Percentiles rank a stretch among this genome's conserved stretches.
Evolutionary conservation across 1,284 basidiomycete species (phyloP).

Genomic region (Ganoderma boninense): DNA sequence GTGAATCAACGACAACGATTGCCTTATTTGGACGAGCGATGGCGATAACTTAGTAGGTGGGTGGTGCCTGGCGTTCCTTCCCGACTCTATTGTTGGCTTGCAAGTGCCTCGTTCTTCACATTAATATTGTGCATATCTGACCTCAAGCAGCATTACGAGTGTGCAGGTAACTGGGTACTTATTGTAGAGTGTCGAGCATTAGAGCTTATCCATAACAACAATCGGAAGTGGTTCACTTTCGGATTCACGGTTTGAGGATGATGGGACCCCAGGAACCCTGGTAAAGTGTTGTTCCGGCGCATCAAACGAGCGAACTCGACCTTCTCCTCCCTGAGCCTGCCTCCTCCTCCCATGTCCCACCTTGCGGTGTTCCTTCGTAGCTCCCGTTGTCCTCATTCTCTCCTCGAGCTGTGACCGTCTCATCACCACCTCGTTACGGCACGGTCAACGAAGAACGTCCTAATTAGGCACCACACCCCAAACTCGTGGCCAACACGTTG

Average conservation of each 20-base stretch:
- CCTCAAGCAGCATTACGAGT: too few species aligned
- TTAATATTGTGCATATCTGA: too few species aligned
- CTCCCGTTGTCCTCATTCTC: too few species aligned
- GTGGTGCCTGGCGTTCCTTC: conserved; percentile 5
- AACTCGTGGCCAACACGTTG: conserved; percentile 83
- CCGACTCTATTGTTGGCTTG: too few species aligned
- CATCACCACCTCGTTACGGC: conserved; percentile 16
- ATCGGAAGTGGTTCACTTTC: too few species aligned
- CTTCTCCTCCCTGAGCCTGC: too few species aligned
- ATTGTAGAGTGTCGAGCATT: too few species aligned
- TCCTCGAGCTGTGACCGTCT: neutral
- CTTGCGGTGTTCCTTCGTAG: too few species aligned
- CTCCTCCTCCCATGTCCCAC: neutral
- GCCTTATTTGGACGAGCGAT: neutral
- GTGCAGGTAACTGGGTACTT: too few species aligned
- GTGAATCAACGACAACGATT: neutral
- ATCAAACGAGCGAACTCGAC: neutral
- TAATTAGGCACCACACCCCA: conserved; percentile 30
- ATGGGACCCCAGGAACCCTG: conserved; percentile 3
- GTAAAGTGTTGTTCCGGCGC: neutral
- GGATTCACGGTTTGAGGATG: neutral
- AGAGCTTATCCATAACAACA: too few species aligned
- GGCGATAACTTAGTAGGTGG: neutral
- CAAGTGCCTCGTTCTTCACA: too few species aligned
- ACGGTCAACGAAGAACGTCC: conserved; percentile 30